A percentile compares a stretch with the other conserved stretches of the same genome.
Evolutionary conservation across 2,329 filamentous ascomycete genomes (phyloP).

Genomic region (Bipolaris sorokiniana): DNA sequence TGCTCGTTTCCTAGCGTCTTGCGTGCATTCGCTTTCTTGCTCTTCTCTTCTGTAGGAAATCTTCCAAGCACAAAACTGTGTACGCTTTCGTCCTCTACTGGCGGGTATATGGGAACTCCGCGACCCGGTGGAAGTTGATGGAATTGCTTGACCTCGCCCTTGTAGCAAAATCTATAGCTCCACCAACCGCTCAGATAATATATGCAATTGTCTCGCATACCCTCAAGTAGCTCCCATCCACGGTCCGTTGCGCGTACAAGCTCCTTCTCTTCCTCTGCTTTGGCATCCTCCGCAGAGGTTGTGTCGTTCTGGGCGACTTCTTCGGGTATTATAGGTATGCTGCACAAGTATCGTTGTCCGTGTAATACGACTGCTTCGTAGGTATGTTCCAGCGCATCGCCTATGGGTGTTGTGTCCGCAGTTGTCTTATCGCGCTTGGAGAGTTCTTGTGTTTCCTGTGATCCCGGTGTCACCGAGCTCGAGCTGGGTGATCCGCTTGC

Average conservation of each 20-base stretch:
- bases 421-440: conserved; percentile 38
- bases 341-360: conserved; percentile 78
- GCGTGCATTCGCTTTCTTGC: conserved; percentile 30
- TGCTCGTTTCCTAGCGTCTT: conserved; percentile 42
- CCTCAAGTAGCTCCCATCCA: conserved; percentile 79
- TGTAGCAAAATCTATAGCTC: conserved; percentile 95
- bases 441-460: conserved; percentile 46
- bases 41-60: conserved; percentile 49
- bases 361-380: conserved; percentile 80
- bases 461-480: conserved; percentile 34
- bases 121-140: conserved; percentile 77
- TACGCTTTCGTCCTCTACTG: conserved; percentile 76
- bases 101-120: conserved; percentile 70
- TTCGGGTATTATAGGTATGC: conserved; percentile 73
- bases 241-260: conserved; percentile 75
- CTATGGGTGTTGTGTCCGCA: conserved; percentile 18
- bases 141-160: conserved; percentile 85
- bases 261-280: conserved; percentile 80
- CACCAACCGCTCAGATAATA: conserved; percentile 90
- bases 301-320: conserved; percentile 62
- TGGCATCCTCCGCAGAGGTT: conserved; percentile 69
- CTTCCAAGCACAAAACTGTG: conserved; percentile 78
- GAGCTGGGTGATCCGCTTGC: conserved; percentile 35
- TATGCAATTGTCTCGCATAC: conserved; percentile 79
- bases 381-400: conserved; percentile 43